Base-by-base conservation (phyloP, 108 stramenopile genomes). In the Fragilariopsis cylindrus region DNA sequence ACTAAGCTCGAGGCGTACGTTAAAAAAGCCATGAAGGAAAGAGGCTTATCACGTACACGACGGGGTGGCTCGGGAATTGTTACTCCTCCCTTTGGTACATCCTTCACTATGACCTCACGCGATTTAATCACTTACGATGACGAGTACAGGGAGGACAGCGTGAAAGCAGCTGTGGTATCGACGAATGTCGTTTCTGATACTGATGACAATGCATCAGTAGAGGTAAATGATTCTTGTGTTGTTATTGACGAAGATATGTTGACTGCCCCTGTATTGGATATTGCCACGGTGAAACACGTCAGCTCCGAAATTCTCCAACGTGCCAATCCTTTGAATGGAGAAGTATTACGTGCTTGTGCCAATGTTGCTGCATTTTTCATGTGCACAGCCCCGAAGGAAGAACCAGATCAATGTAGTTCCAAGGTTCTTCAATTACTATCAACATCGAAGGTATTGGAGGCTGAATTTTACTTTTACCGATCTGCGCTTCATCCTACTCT, bases 71-170 rank as follows among this genome's bases (percentile, higher is more conserved):
- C 76, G 13, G 84, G 87, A 2, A 70, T 88, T 54, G 81, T 84
- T 16, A 84, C 87, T 21, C 87, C 84, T 57, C 87, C 87, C 1
- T 80, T 73, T 67, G 82, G 84, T 52, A 72, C 76, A 12, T 65
- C 58, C 13, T 48, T 65, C 4, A 57, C 60, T 15, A 55, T 81
- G 46, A 63, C 75, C 5, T 72, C 78, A 9, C 68, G 79, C 9
- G 75, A 69, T 42, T 66, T 84, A 9, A 75, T 90, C 19, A 86
- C 88, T 43, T 90, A 90, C 71, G 88, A 90, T 72, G 88, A 90
- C 63, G 88, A 90, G 44, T 78, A 76, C 49, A 67, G 69, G 6
- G 53, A 72, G 6, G 75, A 72, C 5, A 63, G 21, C 7, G 57
- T 71, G 15, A 69, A 72, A 44, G 30, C 30, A 30, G 30, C 30